Evolutionary conservation across 148 eudicot genomes (phyloP).

Genomic region (Nepenthes gracilis): DNA sequence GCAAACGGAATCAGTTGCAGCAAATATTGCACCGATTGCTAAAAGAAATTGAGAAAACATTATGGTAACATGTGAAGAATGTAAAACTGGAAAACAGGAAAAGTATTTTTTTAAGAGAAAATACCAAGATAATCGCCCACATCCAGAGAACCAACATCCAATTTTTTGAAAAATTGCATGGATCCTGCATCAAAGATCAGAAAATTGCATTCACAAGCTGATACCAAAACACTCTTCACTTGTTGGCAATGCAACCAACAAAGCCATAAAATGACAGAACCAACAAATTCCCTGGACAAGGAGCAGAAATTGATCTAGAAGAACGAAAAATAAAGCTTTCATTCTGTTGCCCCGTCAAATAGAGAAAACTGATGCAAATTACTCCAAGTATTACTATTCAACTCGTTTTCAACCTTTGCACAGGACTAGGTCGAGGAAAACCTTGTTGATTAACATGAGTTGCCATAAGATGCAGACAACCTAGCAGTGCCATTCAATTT

Average conservation of each 20-base stretch:
- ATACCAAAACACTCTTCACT: background rate
- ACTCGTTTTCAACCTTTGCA: no score
- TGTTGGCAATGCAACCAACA: background rate
- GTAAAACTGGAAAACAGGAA: background rate
- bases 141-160: slow-evolving; percentile 47
- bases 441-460: no score
- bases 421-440: no score
- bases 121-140: slow-evolving; percentile 62
- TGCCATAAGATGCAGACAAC: no score
- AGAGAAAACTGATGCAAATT: no score
- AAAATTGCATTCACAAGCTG: slow-evolving; percentile 4
- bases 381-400: no score
- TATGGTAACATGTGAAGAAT: slow-evolving; percentile 2
- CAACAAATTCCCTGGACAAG: no score
- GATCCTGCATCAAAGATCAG: slow-evolving; percentile 34
- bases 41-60: slow-evolving; percentile 16
- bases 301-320: no score
- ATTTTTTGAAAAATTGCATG: slow-evolving; percentile 24
- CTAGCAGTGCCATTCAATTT: no score
- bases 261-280: background rate
- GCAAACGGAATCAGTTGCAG: slow-evolving; percentile 88
- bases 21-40: slow-evolving; percentile 82
- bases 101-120: background rate
- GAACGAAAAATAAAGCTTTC: no score
- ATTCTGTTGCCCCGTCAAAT: no score